phyloP scores from a whole-genome alignment of 495 filamentous ascomycete genomes.

The Recurvomyces mirabilis region DNA sequence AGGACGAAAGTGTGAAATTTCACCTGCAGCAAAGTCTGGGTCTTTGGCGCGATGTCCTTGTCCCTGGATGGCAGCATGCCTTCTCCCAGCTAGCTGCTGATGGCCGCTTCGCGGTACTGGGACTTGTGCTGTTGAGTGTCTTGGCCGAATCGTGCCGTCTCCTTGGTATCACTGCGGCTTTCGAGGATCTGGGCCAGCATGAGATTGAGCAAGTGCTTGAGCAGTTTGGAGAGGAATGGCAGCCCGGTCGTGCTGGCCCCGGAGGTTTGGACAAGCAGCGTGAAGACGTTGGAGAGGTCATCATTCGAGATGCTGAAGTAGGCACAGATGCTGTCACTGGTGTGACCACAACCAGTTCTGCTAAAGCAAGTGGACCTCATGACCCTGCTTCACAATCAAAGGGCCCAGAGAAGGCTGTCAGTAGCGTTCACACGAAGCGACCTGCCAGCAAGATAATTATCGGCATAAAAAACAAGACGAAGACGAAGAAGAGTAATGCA shows the following conservation, averaged over 20 bases:
- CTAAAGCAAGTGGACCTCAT: no score
- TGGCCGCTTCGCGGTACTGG: slow-evolving; percentile 19
- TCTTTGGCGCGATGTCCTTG: slow-evolving; percentile 17
- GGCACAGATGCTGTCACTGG: no score
- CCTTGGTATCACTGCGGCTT: slow-evolving; percentile 11
- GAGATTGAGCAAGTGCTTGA: slow-evolving; percentile 24
- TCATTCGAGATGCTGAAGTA: slow-evolving; percentile 9
- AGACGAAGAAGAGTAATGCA: slow-evolving; percentile 40
- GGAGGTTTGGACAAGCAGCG: not conserved
- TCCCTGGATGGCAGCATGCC: slow-evolving; percentile 20
- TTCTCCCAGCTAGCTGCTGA: slow-evolving; percentile 20
- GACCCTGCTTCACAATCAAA: no score
- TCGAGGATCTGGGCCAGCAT: slow-evolving; percentile 13
- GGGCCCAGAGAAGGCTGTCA: no score
- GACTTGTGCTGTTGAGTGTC: slow-evolving; percentile 13
- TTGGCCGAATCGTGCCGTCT: slow-evolving; percentile 13
- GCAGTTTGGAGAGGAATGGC: slow-evolving; percentile 24
- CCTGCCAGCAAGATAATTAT: slow-evolving; percentile 4
- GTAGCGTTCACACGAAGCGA: no score
- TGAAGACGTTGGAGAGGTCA: slow-evolving; percentile 26
- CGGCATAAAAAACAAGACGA: not conserved
- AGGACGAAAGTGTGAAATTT: not conserved
- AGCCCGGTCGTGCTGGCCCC: slow-evolving; percentile 7
- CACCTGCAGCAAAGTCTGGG: not conserved
- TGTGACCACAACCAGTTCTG: no score